Evolutionary conservation across 345 rosid genomes (phyloP).

Genomic region (Murraya koenigii): DNA sequence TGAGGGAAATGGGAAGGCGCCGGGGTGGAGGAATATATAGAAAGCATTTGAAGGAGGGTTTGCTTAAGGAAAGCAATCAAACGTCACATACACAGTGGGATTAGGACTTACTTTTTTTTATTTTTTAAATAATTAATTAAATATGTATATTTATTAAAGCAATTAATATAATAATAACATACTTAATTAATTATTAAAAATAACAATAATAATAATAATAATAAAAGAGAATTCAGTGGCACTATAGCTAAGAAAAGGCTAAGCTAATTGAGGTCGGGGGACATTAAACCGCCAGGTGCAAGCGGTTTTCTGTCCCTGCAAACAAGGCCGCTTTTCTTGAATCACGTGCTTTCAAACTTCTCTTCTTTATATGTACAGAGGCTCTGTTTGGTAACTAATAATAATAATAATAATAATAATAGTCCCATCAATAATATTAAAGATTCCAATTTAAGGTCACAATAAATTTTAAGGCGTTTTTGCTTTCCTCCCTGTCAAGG

Average conservation of each 20-base stretch:
- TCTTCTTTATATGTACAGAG: background rate
- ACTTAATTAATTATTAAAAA: too few relatives aligned
- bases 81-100: background rate
- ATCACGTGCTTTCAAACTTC: conserved; percentile 20
- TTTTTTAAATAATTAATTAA: too few relatives aligned
- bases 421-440: too few relatives aligned
- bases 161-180: too few relatives aligned
- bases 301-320: background rate
- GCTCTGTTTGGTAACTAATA: background rate
- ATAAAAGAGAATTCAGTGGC: too few relatives aligned
- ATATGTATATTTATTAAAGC: too few relatives aligned
- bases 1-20: background rate
- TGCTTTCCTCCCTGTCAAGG: background rate
- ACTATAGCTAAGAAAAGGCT: background rate
- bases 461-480: background rate
- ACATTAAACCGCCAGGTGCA: conserved; percentile 32
- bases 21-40: conserved; percentile 22
- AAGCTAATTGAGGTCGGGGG: conserved; percentile 13
- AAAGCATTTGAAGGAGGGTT: background rate
- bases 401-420: too few relatives aligned
- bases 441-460: background rate
- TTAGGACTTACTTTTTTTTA: too few relatives aligned
- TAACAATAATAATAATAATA: too few relatives aligned
- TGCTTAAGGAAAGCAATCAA: conserved; percentile 15
- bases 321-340: conserved; percentile 4